Conservation (phyloP, 192 early-diverging fungal species). For the Podila minutissima region DNA sequence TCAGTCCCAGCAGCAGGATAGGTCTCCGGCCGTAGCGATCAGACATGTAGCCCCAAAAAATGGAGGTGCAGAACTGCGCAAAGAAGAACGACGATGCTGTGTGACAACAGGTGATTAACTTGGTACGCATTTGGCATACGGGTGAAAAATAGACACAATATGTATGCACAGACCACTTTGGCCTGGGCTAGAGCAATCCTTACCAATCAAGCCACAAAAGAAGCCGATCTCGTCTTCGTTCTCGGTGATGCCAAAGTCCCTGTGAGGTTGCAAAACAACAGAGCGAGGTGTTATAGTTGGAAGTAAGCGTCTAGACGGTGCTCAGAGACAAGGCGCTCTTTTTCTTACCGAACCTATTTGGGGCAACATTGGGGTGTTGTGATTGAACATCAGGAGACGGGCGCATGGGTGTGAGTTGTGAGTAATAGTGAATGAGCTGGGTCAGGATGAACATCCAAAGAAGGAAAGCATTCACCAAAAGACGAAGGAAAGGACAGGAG, state of each 20-base stretch:
- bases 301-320: background rate
- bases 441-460: too few species aligned
- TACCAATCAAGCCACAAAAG: constrained; percentile 80
- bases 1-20: constrained; percentile 79
- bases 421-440: too few species aligned
- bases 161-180: background rate
- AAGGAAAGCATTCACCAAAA: too few species aligned
- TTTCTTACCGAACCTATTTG: too few species aligned
- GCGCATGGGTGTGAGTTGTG: too few species aligned
- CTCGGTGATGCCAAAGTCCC: constrained; percentile 74
- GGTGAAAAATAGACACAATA: background rate
- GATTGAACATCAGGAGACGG: too few species aligned
- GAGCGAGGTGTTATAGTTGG: background rate
- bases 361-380: too few species aligned
- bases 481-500: too few species aligned
- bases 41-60: constrained; percentile 78
- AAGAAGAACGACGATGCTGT: constrained; percentile 73
- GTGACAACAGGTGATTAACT: background rate
- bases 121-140: background rate
- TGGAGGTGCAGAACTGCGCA: constrained; percentile 75
- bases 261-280: constrained; percentile 47
- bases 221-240: constrained; percentile 83
- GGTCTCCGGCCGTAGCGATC: constrained; percentile 87
- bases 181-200: background rate
- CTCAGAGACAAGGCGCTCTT: background rate